Percentiles rank a stretch among this genome's conserved stretches.
phyloP scores from a whole-genome alignment of 108 stramenopile genomes.

The Discostella stelligeroides region DNA sequence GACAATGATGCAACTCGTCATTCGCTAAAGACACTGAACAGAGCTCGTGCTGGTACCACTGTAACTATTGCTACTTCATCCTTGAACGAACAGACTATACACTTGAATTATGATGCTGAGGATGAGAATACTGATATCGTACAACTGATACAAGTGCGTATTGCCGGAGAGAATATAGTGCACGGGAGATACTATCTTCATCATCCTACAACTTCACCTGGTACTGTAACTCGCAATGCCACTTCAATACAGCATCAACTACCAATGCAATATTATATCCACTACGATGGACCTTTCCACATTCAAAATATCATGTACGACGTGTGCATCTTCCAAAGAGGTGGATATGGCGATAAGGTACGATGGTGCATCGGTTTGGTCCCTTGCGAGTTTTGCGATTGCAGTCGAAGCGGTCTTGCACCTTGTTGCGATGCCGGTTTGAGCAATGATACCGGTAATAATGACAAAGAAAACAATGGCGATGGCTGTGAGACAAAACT shows the following conservation, averaged over 20 bases:
- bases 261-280: no score
- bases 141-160: no score
- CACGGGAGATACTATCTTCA: neutral
- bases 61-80: neutral
- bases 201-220: neutral
- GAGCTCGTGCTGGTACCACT: neutral
- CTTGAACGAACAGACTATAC: no score
- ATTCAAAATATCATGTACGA: constrained; percentile 7
- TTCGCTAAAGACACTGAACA: neutral
- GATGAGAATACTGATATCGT: no score
- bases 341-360: constrained; percentile 25
- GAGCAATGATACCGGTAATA: neutral
- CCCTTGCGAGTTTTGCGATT: no score
- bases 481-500: neutral
- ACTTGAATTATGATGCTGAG: no score
- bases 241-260: no score
- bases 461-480: neutral
- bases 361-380: constrained; percentile 30
- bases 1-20: neutral
- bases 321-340: constrained; percentile 17
- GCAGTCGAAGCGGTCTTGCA: no score
- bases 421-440: no score
- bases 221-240: neutral
- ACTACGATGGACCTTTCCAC: constrained; percentile 17
- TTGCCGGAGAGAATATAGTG: no score